Percentiles rank a stretch among this genome's conserved stretches.
Evolutionary conservation across 176 grass and related monocot genomes (phyloP).

Genomic region (Oryza meridionalis): DNA sequence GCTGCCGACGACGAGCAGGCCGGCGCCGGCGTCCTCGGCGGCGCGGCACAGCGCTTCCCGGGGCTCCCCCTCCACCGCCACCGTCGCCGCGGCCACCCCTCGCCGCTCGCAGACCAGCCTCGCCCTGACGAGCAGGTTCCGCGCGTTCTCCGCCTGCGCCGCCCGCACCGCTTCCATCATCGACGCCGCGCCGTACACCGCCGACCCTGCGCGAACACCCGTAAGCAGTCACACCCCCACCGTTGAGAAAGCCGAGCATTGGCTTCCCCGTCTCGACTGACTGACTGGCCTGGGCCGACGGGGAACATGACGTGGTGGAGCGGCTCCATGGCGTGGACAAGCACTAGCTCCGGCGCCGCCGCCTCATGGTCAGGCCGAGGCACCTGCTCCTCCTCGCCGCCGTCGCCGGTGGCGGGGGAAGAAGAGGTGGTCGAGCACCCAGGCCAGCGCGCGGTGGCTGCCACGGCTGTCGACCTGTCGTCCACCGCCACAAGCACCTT

Average conservation of each 20-base stretch:
- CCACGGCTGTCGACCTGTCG: conserved; percentile 50
- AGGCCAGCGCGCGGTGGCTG: conserved; percentile 50
- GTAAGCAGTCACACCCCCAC: too few species aligned
- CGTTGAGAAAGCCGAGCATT: too few species aligned
- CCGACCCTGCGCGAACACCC: conserved; percentile 16
- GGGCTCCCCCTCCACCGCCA: conserved; percentile 29
- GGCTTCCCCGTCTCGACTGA: too few species aligned
- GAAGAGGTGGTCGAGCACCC: conserved; percentile 57
- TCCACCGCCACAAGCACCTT: conserved; percentile 53
- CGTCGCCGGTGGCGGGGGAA: background rate
- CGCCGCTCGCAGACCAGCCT: conserved; percentile 28
- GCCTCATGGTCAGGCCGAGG: background rate
- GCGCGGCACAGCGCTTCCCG: conserved; percentile 56
- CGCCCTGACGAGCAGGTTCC: conserved; percentile 38
- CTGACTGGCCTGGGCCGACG: conserved; percentile 44
- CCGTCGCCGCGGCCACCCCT: conserved; percentile 31
- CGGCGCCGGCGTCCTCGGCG: conserved; percentile 44
- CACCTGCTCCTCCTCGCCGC: background rate
- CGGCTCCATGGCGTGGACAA: conserved; percentile 52
- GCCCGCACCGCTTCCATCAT: conserved; percentile 44
- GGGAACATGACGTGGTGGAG: conserved; percentile 52
- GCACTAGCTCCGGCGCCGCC: conserved; percentile 18
- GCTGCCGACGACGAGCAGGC: conserved; percentile 60
- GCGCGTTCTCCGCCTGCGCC: conserved; percentile 54
- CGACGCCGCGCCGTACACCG: conserved; percentile 47